phyloP scores from a whole-genome alignment of 441 rosid species.

The Syzygium syzygioides region DNA sequence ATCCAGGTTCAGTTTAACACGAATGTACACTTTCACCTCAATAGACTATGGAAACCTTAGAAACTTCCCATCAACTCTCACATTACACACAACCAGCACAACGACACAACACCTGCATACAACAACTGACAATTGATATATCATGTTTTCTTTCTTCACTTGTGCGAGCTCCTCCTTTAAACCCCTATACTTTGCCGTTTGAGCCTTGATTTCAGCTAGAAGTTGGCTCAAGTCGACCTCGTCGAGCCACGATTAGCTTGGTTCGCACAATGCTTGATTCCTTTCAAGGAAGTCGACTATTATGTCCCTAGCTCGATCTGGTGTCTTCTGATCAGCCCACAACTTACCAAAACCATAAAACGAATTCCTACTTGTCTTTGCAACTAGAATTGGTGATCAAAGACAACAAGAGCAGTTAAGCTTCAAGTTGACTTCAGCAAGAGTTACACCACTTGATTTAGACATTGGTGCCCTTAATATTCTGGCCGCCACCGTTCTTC shows the following conservation, averaged over 20 bases:
- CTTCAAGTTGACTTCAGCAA: neutral
- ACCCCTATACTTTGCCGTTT: neutral
- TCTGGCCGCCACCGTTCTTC: neutral
- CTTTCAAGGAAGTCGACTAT: neutral
- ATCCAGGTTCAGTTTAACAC: no score
- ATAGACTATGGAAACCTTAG: no score
- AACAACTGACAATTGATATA: no score
- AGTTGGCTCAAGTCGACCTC: neutral
- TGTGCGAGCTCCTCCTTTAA: neutral
- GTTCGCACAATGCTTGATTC: neutral
- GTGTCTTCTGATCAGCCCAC: neutral
- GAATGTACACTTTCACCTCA: neutral
- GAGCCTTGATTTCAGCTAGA: neutral
- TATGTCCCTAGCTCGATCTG: neutral
- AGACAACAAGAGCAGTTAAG: neutral
- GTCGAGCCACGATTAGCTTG: neutral
- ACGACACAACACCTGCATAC: neutral
- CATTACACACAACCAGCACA: neutral
- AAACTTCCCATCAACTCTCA: neutral
- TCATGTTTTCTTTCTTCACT: neutral
- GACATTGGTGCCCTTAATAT: neutral
- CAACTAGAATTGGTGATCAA: neutral
- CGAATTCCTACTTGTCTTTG: no score
- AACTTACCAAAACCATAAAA: neutral
- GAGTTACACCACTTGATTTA: neutral